Conservation (phyloP, 2,329 filamentous ascomycete genomes). For the Aspergillus fijiensis region DNA sequence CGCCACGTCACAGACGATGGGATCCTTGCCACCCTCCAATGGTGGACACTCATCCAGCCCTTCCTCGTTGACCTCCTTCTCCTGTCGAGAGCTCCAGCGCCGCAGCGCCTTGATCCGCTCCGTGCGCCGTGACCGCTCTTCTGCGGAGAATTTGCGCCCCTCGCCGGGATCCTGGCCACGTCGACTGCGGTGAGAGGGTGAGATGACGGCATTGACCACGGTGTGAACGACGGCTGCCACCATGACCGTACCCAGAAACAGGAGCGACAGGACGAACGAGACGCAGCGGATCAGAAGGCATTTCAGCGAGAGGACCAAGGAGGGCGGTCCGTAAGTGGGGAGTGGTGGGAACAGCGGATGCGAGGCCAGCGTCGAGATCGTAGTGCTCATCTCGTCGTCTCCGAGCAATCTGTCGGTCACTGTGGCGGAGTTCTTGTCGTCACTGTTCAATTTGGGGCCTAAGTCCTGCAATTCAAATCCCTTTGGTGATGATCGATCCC, state of each 20-base stretch:
- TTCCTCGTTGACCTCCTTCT: conserved; percentile 42
- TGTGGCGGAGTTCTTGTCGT: conserved; percentile 1
- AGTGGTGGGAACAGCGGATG: conserved; percentile 72
- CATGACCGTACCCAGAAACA: conserved; percentile 74
- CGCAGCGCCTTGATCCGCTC: conserved; percentile 58
- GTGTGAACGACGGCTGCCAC: conserved; percentile 70
- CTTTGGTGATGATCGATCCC: background rate
- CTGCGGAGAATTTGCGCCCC: conserved; percentile 66
- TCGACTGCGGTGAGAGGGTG: conserved; percentile 54
- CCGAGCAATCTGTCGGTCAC: conserved; percentile 16
- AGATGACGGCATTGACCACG: conserved; percentile 57
- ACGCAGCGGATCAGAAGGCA: conserved; percentile 64
- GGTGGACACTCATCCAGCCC: conserved; percentile 61
- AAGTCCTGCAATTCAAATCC: conserved; percentile 1
- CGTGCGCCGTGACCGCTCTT: conserved; percentile 64
- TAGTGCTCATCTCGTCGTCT: conserved; percentile 3
- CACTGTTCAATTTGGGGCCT: background rate
- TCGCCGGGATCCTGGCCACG: conserved; percentile 58
- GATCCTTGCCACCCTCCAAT: conserved; percentile 77
- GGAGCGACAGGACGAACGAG: conserved; percentile 73
- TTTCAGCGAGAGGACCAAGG: conserved; percentile 63
- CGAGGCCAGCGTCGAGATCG: conserved; percentile 1
- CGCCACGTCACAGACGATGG: conserved; percentile 71
- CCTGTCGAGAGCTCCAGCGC: conserved; percentile 58
- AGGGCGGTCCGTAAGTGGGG: conserved; percentile 76